phyloP scores from a whole-genome alignment of 768 basidiomycete genomes.

The Pulveroboletus sp. region DNA sequence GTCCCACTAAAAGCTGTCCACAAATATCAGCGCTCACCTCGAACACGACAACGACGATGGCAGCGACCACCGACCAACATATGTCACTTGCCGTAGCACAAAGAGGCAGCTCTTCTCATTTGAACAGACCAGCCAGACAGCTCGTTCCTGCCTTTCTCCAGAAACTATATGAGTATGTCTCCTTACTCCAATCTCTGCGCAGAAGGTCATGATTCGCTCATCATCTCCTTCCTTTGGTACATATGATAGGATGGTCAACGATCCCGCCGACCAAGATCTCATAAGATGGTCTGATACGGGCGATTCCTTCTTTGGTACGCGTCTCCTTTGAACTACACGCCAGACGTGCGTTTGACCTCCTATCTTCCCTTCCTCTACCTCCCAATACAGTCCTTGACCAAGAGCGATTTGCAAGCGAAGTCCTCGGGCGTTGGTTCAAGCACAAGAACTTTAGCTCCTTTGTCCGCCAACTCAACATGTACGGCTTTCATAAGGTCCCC shows the following conservation, averaged over 20 bases:
- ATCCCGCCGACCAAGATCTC: constrained; percentile 72
- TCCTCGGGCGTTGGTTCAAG: constrained; percentile 95
- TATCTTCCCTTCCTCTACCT: not conserved
- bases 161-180: constrained; percentile 81
- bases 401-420: constrained; percentile 83
- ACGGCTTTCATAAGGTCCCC: constrained; percentile 94
- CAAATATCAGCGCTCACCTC: constrained; percentile 2
- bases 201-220: constrained; percentile 9
- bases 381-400: constrained; percentile 72
- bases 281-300: constrained; percentile 91
- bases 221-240: constrained; percentile 1
- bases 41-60: constrained; percentile 16
- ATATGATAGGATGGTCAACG: constrained; percentile 79
- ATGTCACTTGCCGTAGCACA: constrained; percentile 50
- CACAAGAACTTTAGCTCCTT: constrained; percentile 96
- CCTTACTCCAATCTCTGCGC: constrained; percentile 11
- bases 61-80: constrained; percentile 52
- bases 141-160: constrained; percentile 82
- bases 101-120: constrained; percentile 35
- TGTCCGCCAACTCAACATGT: constrained; percentile 94
- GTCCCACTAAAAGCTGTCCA: constrained; percentile 3
- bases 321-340: not conserved
- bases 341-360: not conserved
- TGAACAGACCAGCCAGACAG: constrained; percentile 45
- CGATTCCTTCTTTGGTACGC: constrained; percentile 84